Conservation (phyloP, 768 basidiomycete genomes). For the Russula foetens region DNA sequence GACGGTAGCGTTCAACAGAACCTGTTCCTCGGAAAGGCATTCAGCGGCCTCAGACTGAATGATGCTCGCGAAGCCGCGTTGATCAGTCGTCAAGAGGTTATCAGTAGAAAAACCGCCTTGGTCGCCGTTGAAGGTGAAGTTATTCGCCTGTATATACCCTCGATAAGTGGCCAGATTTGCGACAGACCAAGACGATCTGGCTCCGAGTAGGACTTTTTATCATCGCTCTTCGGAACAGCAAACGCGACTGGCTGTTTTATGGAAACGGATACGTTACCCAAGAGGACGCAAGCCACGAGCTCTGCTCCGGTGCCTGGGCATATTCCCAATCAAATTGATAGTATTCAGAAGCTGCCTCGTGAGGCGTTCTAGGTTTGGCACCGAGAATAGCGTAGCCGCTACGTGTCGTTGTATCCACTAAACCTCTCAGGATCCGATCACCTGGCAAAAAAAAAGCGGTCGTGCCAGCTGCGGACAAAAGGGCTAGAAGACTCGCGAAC, state of each 20-base stretch:
- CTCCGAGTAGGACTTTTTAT: slow-evolving; percentile 29
- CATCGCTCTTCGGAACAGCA: slow-evolving; percentile 21
- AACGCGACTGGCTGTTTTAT: slow-evolving; percentile 21
- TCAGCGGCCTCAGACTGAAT: slow-evolving; percentile 48
- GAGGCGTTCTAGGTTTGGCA: slow-evolving; percentile 35
- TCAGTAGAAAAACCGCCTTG: slow-evolving; percentile 51
- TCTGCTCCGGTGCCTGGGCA: slow-evolving; percentile 53
- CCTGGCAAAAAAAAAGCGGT: slow-evolving; percentile 31
- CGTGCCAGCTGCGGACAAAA: not conserved
- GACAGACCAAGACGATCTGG: slow-evolving; percentile 26
- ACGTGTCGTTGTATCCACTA: slow-evolving; percentile 47
- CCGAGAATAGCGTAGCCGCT: slow-evolving; percentile 48
- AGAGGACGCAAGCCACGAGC: slow-evolving; percentile 54
- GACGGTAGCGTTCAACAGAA: slow-evolving; percentile 45
- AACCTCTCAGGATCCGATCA: slow-evolving; percentile 33
- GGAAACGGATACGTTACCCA: slow-evolving; percentile 39
- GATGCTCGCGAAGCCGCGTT: slow-evolving; percentile 51
- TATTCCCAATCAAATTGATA: slow-evolving; percentile 41
- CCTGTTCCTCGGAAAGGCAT: slow-evolving; percentile 43
- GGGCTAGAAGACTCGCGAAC: not conserved
- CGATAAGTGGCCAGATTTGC: slow-evolving; percentile 33
- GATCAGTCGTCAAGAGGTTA: slow-evolving; percentile 49
- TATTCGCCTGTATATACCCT: slow-evolving; percentile 43
- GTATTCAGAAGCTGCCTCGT: slow-evolving; percentile 50
- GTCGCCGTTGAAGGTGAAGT: slow-evolving; percentile 46